phyloP scores from a whole-genome alignment of 352 stramenopile species.

The Pythium rhizo-oryzae region DNA sequence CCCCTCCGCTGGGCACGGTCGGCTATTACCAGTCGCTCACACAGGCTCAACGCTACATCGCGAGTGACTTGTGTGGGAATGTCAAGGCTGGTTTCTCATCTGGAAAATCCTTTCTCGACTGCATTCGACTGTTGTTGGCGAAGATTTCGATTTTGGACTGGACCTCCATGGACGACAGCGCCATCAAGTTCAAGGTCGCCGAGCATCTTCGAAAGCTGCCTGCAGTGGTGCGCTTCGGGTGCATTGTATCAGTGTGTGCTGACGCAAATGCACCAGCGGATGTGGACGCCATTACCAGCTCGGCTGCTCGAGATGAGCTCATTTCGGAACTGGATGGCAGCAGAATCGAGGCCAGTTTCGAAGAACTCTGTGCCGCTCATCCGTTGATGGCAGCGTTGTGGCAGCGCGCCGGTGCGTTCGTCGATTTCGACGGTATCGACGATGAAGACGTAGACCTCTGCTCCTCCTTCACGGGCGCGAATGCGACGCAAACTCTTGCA shows the following conservation, averaged over 20 bases:
- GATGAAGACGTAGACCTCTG: constrained; percentile 54
- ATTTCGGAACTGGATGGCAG: constrained; percentile 5
- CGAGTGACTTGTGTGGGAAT: constrained; percentile 29
- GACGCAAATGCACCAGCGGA: constrained; percentile 9
- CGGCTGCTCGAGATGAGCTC: no score
- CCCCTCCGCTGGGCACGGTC: constrained; percentile 56
- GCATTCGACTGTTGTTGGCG: constrained; percentile 63
- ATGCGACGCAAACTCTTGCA: constrained; percentile 16
- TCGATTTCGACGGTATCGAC: constrained; percentile 31
- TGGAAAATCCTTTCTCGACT: constrained; percentile 60
- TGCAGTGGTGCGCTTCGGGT: constrained; percentile 47
- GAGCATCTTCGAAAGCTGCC: constrained; percentile 49
- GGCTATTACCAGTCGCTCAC: constrained; percentile 66
- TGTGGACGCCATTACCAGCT: constrained; percentile 39
- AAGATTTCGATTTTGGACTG: constrained; percentile 81
- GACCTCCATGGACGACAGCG: constrained; percentile 63
- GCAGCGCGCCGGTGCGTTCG: constrained; percentile 16
- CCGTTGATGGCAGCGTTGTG: constrained; percentile 42
- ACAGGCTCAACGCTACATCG: constrained; percentile 42
- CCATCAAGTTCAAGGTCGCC: constrained; percentile 48
- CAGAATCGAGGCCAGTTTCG: constrained; percentile 36
- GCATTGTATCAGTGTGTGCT: constrained; percentile 38
- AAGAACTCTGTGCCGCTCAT: constrained; percentile 33
- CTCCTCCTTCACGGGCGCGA: constrained; percentile 28
- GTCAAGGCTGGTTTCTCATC: constrained; percentile 36